Base-by-base conservation (phyloP, 2,329 filamentous ascomycete species). In the Neurospora sp. region DNA sequence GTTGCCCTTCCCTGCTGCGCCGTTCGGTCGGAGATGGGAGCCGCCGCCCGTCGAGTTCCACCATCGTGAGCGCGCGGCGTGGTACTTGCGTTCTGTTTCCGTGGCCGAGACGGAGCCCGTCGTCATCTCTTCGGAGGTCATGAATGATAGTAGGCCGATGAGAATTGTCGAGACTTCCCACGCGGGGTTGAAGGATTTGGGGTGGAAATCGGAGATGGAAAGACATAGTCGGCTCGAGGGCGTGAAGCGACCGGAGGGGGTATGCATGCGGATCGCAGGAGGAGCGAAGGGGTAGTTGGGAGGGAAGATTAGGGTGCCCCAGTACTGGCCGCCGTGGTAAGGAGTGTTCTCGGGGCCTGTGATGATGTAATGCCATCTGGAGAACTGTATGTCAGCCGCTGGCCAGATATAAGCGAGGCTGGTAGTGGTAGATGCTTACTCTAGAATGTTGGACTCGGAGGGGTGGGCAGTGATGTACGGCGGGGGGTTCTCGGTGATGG, bases 41-140 rank as follows among this genome's bases (percentile, higher is more conserved):
- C 95, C 95, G 68, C 93, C 93, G 52, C 95, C 94, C 0, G 95
- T 98, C 40, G 90, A 92, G 82, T 99, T 99, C 94, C 94, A 98
- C 96, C 96, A 99, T 69, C 92, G 85, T 17, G 93, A 92, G 72
- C 92, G 87, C 33, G 86, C 85, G 0, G 96, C 93, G 67, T 93
- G 88, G 76, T 90, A 87, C 79, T 89, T 91, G 72, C 95, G 88
- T 83, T 98, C 94, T 3, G 87, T 84, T 67, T 92, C 87, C 0
- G 88, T 91, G 19, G 90, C 92, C 6, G 90, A 90, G 38, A 99
- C 88, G 38, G 91, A 94, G 2, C 96, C 96, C 0, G 96, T 98
- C 0, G 96, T 99, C 91, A 98, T 97, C 83, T 99, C 96, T 78
- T 99, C 95, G 74, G 92, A 93, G 2, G 95, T 98, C 96, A 99